phyloP scores from a whole-genome alignment of 1,284 basidiomycete genomes.

The Irpex rosettiformis region DNA sequence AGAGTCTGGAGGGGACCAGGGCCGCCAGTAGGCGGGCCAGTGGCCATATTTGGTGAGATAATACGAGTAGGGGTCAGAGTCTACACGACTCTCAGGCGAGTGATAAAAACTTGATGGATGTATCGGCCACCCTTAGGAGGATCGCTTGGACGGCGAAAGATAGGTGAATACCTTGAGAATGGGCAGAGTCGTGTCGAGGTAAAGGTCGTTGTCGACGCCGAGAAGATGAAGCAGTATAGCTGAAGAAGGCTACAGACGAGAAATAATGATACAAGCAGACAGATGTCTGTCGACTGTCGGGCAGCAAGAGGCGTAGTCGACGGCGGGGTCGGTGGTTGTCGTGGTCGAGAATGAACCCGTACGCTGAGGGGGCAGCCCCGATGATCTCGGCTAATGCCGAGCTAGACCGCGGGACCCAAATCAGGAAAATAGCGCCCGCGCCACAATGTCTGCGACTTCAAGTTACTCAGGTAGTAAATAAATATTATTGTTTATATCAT shows the following conservation, averaged over 20 bases:
- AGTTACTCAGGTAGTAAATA: too few relatives aligned
- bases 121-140: background rate
- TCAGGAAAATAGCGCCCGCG: background rate
- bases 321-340: background rate
- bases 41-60: constrained; percentile 20
- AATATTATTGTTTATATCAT: too few relatives aligned
- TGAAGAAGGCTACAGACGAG: background rate
- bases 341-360: background rate
- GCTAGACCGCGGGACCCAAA: background rate
- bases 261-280: constrained; percentile 5
- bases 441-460: background rate
- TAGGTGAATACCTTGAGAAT: background rate
- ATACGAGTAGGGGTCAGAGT: background rate
- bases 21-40: constrained; percentile 17
- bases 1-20: constrained; percentile 8
- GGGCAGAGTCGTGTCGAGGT: background rate
- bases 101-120: too few relatives aligned
- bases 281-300: background rate
- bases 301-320: background rate
- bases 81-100: background rate
- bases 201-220: background rate
- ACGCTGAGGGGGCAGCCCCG: background rate
- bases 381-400: constrained; percentile 2
- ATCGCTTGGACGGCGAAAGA: background rate
- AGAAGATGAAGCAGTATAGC: background rate